Evolutionary conservation across 176 grass and related monocot genomes (phyloP).

Genomic region (Triticum timopheevii): DNA sequence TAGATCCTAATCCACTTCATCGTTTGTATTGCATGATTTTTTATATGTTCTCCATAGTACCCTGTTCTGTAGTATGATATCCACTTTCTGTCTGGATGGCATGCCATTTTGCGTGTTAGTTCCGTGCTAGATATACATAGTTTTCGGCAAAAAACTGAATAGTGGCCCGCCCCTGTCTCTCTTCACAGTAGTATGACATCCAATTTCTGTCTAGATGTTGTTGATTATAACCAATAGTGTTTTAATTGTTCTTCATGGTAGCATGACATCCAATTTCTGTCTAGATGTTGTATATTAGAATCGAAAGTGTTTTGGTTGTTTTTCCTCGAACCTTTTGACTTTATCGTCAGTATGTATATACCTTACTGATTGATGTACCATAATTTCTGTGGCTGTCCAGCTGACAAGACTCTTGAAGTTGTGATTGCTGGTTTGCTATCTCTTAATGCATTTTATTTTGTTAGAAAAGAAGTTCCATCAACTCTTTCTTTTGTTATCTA

Average conservation of each 20-base stretch:
- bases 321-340: neutral
- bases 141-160: neutral
- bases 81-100: slow-evolving; percentile 15
- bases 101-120: neutral
- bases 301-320: neutral
- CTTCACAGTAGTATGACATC: neutral
- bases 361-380: neutral
- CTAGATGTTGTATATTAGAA: neutral
- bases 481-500: neutral
- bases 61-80: neutral
- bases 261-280: neutral
- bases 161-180: neutral
- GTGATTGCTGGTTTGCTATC: neutral
- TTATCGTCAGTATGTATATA: too few relatives aligned
- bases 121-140: too few relatives aligned
- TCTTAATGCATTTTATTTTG: neutral
- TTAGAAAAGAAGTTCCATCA: neutral
- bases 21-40: neutral
- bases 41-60: neutral
- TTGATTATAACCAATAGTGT: neutral
- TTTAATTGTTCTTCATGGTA: neutral
- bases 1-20: neutral
- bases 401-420: neutral
- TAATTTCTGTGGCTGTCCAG: slow-evolving; percentile 1
- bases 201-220: neutral